Conservation (phyloP, 805 yeast genomes). For the Yarrowia keelungensis region DNA sequence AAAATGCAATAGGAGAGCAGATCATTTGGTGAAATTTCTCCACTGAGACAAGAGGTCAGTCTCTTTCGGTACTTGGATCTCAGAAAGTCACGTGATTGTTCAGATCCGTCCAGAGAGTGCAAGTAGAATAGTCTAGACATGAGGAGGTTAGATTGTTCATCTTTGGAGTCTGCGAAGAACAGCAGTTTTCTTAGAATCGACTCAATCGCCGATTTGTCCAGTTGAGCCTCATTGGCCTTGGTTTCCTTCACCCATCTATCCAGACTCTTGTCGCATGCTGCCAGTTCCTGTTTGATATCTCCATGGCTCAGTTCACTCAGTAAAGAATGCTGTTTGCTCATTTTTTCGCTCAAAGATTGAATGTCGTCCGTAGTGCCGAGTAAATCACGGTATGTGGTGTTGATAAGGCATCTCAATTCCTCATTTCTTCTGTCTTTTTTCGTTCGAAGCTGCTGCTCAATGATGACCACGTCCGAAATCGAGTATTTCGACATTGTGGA, state of each 20-base stretch:
- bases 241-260: conserved; percentile 17
- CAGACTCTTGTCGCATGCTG: conserved; percentile 9
- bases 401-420: conserved; percentile 21
- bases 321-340: conserved; percentile 17
- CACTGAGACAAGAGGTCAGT: neutral
- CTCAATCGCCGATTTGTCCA: conserved; percentile 21
- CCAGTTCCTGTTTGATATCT: conserved; percentile 24
- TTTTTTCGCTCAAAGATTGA: conserved; percentile 25
- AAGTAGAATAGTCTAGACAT: conserved; percentile 23
- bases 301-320: conserved; percentile 30
- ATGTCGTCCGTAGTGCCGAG: conserved; percentile 32
- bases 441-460: conserved; percentile 27
- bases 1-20: conserved; percentile 30
- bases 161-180: conserved; percentile 18
- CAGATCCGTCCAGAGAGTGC: conserved; percentile 2
- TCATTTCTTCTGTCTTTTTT: conserved; percentile 13
- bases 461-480: conserved; percentile 24
- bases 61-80: conserved; percentile 8
- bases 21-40: conserved; percentile 10
- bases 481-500: conserved; percentile 33
- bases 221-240: neutral
- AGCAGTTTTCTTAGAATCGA: conserved; percentile 21
- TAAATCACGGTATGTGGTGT: conserved; percentile 17
- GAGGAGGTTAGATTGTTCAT: conserved; percentile 16
- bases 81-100: conserved; percentile 9